A percentile compares a stretch with the other conserved stretches of the same genome.
phyloP scores from a whole-genome alignment of 176 grass and related monocot genomes.

The Tillandsia leiboldiana region DNA sequence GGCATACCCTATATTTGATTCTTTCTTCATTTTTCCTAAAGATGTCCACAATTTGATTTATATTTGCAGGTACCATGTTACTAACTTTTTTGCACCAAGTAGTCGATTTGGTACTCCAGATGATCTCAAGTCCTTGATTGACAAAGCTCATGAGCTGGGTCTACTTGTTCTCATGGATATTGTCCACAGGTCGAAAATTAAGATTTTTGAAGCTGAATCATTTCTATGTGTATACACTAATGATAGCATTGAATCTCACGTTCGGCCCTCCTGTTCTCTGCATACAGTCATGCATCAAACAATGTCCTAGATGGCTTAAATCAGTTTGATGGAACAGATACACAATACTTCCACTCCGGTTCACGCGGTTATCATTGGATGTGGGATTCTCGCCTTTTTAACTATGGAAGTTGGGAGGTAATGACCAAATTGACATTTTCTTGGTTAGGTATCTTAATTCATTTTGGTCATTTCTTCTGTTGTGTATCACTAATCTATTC shows the following conservation, averaged over 20 bases:
- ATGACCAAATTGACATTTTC: constrained; percentile 7
- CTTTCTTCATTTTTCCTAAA: not conserved
- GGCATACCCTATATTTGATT: too few species aligned
- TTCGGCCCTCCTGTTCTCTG: constrained; percentile 12
- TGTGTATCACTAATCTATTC: constrained; percentile 12
- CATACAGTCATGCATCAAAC: constrained; percentile 66
- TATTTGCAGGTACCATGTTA: constrained; percentile 89
- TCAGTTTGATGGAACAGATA: constrained; percentile 83
- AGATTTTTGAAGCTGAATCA: constrained; percentile 1
- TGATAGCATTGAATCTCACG: constrained; percentile 4
- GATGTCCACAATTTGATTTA: not conserved
- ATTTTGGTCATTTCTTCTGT: constrained; percentile 19
- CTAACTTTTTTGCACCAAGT: constrained; percentile 96
- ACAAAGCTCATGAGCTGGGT: constrained; percentile 90
- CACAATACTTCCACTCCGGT: constrained; percentile 84
- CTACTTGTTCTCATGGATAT: constrained; percentile 96
- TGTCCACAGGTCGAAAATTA: constrained; percentile 72
- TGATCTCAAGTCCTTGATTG: constrained; percentile 92
- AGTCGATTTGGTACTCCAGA: constrained; percentile 97
- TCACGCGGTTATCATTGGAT: constrained; percentile 79
- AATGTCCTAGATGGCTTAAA: constrained; percentile 84
- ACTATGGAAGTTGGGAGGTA: constrained; percentile 86
- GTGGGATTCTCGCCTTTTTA: constrained; percentile 93
- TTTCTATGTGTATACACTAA: not conserved
- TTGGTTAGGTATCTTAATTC: not conserved